phyloP scores from a whole-genome alignment of 2,329 filamentous ascomycete genomes.

The Calonectria pseudoreteaudii region DNA sequence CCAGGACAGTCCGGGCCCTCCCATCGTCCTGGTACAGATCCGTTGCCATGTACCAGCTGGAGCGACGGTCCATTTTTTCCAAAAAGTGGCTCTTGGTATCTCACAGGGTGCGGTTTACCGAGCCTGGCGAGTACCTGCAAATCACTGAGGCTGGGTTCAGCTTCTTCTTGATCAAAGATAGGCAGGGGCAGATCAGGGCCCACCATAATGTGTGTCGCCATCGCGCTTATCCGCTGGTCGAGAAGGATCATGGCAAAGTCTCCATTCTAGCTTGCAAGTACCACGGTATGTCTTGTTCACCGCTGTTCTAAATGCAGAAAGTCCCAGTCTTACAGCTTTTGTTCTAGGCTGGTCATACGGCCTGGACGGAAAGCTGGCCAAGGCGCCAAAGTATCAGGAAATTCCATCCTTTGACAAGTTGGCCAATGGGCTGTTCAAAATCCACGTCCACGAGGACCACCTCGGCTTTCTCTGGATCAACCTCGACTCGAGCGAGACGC shows the following conservation, averaged over 20 bases:
- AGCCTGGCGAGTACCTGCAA: slow-evolving; percentile 66
- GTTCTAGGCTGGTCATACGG: slow-evolving; percentile 24
- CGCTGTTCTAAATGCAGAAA: not conserved
- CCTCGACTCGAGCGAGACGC: slow-evolving; percentile 55
- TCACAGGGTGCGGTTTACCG: slow-evolving; percentile 61
- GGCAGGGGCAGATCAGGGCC: slow-evolving; percentile 15
- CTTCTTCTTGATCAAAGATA: slow-evolving; percentile 27
- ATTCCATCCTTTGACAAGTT: slow-evolving; percentile 21
- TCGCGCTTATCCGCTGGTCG: slow-evolving; percentile 22
- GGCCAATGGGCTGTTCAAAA: slow-evolving; percentile 17
- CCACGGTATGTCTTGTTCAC: slow-evolving; percentile 5
- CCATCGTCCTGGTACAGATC: slow-evolving; percentile 60
- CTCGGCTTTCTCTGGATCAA: slow-evolving; percentile 25
- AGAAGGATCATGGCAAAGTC: slow-evolving; percentile 18
- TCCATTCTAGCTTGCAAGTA: slow-evolving; percentile 24
- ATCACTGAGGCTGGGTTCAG: slow-evolving; percentile 58
- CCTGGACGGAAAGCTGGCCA: slow-evolving; percentile 23
- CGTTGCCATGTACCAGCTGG: slow-evolving; percentile 66
- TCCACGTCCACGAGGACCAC: slow-evolving; percentile 24
- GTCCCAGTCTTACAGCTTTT: not conserved
- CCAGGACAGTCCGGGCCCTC: slow-evolving; percentile 18
- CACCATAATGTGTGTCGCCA: slow-evolving; percentile 27
- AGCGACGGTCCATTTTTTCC: slow-evolving; percentile 68
- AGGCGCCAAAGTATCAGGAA: slow-evolving; percentile 26
- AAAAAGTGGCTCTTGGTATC: slow-evolving; percentile 67